Conservation (phyloP, 169 alveolate genomes). For the Theileria parva region DNA sequence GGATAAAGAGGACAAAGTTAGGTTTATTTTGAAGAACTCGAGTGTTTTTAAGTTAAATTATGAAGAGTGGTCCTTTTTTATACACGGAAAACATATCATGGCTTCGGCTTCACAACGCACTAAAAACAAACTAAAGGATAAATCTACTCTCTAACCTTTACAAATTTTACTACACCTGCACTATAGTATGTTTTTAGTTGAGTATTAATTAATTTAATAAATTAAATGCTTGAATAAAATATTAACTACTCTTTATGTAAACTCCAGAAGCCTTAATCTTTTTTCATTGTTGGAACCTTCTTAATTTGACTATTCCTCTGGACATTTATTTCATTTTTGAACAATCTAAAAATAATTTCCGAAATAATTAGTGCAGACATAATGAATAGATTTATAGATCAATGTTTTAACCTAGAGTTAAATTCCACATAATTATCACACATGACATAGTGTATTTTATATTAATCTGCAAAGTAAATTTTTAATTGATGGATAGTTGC, state of each 20-base stretch:
- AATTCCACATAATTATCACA: not conserved
- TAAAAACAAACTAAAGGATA: conserved; percentile 44
- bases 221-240: too few species aligned
- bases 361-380: too few species aligned
- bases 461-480: not conserved
- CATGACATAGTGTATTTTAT: not conserved
- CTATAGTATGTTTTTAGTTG: too few species aligned
- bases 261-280: not conserved
- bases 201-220: too few species aligned
- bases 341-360: not conserved
- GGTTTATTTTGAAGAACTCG: conserved; percentile 37
- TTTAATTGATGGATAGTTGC: conserved; percentile 30
- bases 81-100: conserved; percentile 53
- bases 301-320: not conserved
- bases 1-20: conserved; percentile 18
- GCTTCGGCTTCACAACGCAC: conserved; percentile 63
- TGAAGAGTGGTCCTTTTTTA: conserved; percentile 42
- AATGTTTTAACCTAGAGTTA: not conserved
- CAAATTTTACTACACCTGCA: not conserved
- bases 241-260: too few species aligned
- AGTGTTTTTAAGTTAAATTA: conserved; percentile 38
- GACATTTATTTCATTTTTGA: not conserved
- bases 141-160: not conserved
- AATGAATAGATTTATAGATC: not conserved
- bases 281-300: not conserved